A percentile compares a stretch with the other conserved stretches of the same genome.
These are phyloP conservation scores for Davidsoniella australis DNA, from an alignment of 2,329 filamentous ascomycete species.

Conservation along the genomic window DNA sequence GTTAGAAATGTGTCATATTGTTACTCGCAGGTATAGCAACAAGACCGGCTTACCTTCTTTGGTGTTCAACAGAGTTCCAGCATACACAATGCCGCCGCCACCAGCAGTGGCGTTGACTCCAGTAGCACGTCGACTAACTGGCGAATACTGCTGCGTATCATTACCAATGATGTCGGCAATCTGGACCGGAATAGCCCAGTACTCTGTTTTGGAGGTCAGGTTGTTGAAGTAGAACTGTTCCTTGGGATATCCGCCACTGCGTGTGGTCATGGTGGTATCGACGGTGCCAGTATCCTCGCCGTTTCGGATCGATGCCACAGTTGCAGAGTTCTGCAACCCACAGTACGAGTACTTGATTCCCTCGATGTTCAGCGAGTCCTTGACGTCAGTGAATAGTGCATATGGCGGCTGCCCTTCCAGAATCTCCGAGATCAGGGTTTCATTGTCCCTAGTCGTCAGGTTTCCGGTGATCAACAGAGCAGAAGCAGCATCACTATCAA, in stretches of 20 bases:
- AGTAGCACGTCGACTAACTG: conserved; percentile 11
- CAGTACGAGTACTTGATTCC: conserved; percentile 72
- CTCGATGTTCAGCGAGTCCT: conserved; percentile 38
- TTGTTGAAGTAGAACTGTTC: conserved; percentile 75
- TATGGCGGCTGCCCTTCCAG: conserved; percentile 44
- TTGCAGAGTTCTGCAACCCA: conserved; percentile 51
- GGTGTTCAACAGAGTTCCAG: conserved; percentile 56
- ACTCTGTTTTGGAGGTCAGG: conserved; percentile 54
- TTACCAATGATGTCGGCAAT: conserved; percentile 34
- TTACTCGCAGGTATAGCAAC: background rate
- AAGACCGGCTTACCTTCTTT: conserved; percentile 45
- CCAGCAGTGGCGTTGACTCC: conserved; percentile 24
- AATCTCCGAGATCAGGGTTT: conserved; percentile 26
- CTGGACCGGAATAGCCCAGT: conserved; percentile 56
- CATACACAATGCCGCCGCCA: conserved; percentile 63
- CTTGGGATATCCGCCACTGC: conserved; percentile 52
- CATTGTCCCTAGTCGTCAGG: conserved; percentile 39
- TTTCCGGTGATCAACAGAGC: conserved; percentile 67
- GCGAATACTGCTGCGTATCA: conserved; percentile 17
- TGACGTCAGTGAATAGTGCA: conserved; percentile 57
- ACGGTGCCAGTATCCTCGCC: conserved; percentile 31
- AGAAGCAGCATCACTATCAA: conserved; percentile 69
- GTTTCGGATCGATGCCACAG: conserved; percentile 38
- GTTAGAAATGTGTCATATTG: background rate
- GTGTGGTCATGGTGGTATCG: conserved; percentile 49